Conservation (phyloP, 179 eudicot genomes). For the Pouteria campechiana region DNA sequence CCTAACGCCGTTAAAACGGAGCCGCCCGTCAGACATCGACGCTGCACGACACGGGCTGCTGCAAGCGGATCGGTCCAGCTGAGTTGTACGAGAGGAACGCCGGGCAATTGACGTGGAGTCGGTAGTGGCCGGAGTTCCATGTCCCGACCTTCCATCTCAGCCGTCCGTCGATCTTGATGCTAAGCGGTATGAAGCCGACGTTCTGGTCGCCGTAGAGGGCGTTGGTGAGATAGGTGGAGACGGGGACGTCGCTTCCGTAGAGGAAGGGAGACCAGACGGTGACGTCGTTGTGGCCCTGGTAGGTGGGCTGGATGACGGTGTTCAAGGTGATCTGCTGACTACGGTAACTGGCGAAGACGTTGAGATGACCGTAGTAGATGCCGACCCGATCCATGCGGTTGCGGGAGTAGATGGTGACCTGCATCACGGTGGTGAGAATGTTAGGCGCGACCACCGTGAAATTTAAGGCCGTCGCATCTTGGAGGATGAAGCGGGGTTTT, state of each 20-base stretch:
- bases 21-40: conserved; percentile 53
- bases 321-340: conserved; percentile 65
- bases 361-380: conserved; percentile 53
- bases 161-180: conserved; percentile 50
- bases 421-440: conserved; percentile 44
- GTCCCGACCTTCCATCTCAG: conserved; percentile 58
- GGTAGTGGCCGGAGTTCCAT: conserved; percentile 27
- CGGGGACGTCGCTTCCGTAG: conserved; percentile 47
- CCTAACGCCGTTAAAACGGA: no score
- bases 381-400: conserved; percentile 61
- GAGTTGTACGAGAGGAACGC: conserved; percentile 52
- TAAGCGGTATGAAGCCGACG: conserved; percentile 30
- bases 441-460: conserved; percentile 58
- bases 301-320: conserved; percentile 49
- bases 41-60: conserved; percentile 37
- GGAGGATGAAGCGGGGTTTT: conserved; percentile 52
- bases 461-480: conserved; percentile 63
- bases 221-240: conserved; percentile 58
- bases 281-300: conserved; percentile 38
- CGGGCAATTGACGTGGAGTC: conserved; percentile 47
- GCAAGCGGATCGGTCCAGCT: conserved; percentile 25
- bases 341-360: conserved; percentile 46
- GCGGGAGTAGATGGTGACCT: conserved; percentile 48
- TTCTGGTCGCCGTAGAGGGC: conserved; percentile 29
- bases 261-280: conserved; percentile 78